phyloP scores from a whole-genome alignment of 1,284 basidiomycete species.

The Microbotryum silenes-acaulis region DNA sequence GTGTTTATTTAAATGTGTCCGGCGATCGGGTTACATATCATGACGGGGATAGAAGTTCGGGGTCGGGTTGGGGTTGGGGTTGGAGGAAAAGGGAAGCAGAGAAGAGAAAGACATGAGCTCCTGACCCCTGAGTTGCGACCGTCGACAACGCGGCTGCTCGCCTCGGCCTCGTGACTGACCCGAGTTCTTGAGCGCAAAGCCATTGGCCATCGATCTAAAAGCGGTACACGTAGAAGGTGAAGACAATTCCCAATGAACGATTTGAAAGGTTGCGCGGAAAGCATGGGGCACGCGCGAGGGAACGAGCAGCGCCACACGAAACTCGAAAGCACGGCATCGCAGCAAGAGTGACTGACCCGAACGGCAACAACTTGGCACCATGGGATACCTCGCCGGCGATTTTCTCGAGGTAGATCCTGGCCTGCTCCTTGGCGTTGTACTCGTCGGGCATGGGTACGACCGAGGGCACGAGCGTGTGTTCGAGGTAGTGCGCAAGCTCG shows the following conservation, averaged over 20 bases:
- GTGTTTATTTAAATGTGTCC: too few species aligned
- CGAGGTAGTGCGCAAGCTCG: conserved; percentile 25
- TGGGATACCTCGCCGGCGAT: conserved; percentile 92
- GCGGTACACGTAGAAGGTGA: background rate
- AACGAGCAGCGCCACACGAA: too few species aligned
- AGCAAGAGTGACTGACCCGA: conserved; percentile 56
- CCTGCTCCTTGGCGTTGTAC: conserved; percentile 82
- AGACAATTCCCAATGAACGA: background rate
- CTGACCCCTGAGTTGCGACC: too few species aligned
- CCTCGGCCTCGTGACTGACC: conserved; percentile 49
- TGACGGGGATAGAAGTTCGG: too few species aligned
- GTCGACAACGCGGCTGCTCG: too few species aligned
- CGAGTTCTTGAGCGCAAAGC: conserved; percentile 87
- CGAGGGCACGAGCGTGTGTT: conserved; percentile 63
- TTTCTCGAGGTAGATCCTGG: conserved; percentile 84
- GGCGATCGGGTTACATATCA: too few species aligned
- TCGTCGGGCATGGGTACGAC: conserved; percentile 81
- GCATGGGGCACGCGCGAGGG: too few species aligned
- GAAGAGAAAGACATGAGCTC: background rate
- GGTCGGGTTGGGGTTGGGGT: too few species aligned
- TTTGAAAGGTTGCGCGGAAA: too few species aligned
- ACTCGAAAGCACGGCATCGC: background rate
- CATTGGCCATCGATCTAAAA: conserved; percentile 61
- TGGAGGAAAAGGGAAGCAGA: background rate
- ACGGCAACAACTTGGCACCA: conserved; percentile 79